These are phyloP conservation scores for Leishmania turanica DNA, from an alignment of 208 protist species.

Conservation along the genomic window DNA sequence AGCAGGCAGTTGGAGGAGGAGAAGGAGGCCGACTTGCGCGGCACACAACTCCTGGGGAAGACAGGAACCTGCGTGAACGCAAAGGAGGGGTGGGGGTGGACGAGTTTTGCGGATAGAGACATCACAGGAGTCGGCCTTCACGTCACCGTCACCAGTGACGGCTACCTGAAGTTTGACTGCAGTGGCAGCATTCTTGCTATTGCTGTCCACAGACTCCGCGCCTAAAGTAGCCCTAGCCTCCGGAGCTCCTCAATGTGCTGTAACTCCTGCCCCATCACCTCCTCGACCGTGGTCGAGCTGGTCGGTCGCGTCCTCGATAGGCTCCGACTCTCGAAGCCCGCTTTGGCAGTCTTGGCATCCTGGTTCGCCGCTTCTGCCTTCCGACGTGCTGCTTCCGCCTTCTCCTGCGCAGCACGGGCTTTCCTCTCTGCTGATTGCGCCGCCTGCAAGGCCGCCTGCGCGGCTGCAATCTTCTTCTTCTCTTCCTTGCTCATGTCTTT, in stretches of 20 bases:
- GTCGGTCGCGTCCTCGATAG: background rate
- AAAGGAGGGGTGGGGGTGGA: background rate
- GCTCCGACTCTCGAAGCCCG: background rate
- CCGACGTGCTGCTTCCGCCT: background rate
- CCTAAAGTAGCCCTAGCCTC: background rate
- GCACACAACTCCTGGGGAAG: background rate
- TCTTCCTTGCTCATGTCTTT: background rate
- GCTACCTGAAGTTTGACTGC: background rate
- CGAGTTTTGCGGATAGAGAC: background rate
- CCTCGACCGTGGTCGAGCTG: background rate
- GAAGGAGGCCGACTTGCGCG: background rate
- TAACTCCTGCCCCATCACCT: background rate
- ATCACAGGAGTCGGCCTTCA: background rate
- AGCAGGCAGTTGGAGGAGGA: background rate
- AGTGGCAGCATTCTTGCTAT: background rate
- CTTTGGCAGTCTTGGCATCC: background rate
- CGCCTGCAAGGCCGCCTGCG: background rate
- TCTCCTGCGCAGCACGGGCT: background rate
- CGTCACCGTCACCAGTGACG: background rate
- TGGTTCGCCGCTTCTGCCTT: background rate
- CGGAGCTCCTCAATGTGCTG: background rate
- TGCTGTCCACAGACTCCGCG: background rate
- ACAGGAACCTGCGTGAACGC: background rate
- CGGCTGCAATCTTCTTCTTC: background rate
- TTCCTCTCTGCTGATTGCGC: background rate